Evolutionary conservation across 306 rosid genomes (phyloP), one percentile per base, ranked within the genome.

Genomic region (Vigna angularis): DNA sequence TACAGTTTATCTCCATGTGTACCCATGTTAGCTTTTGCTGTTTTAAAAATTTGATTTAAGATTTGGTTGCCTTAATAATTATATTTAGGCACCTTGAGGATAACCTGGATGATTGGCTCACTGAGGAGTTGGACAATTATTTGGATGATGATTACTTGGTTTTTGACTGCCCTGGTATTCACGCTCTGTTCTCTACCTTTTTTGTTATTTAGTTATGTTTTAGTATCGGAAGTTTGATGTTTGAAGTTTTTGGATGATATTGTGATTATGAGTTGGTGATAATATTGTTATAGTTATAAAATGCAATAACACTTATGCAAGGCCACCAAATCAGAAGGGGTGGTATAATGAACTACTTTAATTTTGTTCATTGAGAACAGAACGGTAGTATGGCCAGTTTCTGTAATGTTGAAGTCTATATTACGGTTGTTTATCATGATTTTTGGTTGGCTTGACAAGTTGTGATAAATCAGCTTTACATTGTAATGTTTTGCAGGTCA

Each of bases 101-200:
- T 11, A 92, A 81, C 89, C 83, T 94, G 58, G 96, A 94, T 68
- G 92, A 89, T 81, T 94, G 97, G 97, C 79, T 92, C 24, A 77
- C 86, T 4, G 97, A 88, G 64, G 98, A 90, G 44, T 78, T 94
- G 82, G 92, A 90, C 76, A 90, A 92, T 79, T 92, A 88, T 88
- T 44, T 87, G 81, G 98, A 9, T 38, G 98, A 94, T 86, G 98
- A 92, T 75, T 94, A 92, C 83, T 79, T 92, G 64, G 90, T 92
- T 76, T 94, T 94, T 22, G 98, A 94, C 83, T 94, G 98, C 85
- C 97, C 98, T 85, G 97, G 98, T 94, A 83, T 78, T 66, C 66
- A 30, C 44, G 44, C 75, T 48, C 7, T 20, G 59, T 42, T 66
- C 67, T 66, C n/a, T 83, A 47, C 7, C 52, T 18, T 15, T 4